A percentile compares a stretch with the other conserved stretches of the same genome.
These are phyloP conservation scores for Paramyrothecium roridum DNA, from an alignment of 2,329 filamentous ascomycete genomes.

Conservation along the genomic window DNA sequence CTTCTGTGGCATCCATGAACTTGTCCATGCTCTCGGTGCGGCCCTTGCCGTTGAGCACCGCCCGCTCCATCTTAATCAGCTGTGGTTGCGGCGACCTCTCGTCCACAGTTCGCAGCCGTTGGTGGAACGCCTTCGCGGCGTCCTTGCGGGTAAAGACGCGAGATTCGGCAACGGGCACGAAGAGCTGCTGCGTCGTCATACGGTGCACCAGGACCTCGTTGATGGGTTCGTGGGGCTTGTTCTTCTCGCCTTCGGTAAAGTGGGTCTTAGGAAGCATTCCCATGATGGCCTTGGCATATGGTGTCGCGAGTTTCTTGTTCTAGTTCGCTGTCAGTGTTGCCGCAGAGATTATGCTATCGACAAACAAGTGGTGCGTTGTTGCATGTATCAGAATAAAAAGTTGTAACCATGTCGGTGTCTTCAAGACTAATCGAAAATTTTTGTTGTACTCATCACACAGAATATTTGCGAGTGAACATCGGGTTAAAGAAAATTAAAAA, in stretches of 20 bases:
- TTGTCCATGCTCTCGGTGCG: slow-evolving; percentile 31
- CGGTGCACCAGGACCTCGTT: slow-evolving; percentile 64
- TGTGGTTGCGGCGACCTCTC: slow-evolving; percentile 60
- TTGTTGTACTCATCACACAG: slow-evolving; percentile 58
- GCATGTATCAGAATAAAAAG: slow-evolving; percentile 22
- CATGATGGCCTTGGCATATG: slow-evolving; percentile 74
- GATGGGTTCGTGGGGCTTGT: slow-evolving; percentile 52
- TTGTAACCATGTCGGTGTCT: slow-evolving; percentile 90
- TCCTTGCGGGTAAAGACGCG: slow-evolving; percentile 62
- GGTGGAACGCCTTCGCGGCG: slow-evolving; percentile 62
- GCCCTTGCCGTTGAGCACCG: slow-evolving; percentile 34
- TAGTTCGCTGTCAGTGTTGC: slow-evolving; percentile 35
- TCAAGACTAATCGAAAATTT: slow-evolving; percentile 99
- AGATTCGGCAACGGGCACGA: slow-evolving; percentile 61
- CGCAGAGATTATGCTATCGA: not conserved
- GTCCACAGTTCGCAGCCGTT: slow-evolving; percentile 58
- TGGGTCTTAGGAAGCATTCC: slow-evolving; percentile 75
- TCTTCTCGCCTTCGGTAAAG: slow-evolving; percentile 48
- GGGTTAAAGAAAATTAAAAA: slow-evolving; percentile 3
- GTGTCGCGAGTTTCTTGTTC: slow-evolving; percentile 72
- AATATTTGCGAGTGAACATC: slow-evolving; percentile 10
- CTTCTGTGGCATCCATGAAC: slow-evolving; percentile 40
- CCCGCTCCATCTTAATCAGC: slow-evolving; percentile 53
- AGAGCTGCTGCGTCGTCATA: slow-evolving; percentile 61
- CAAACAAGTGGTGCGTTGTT: slow-evolving; percentile 3